These are phyloP conservation scores for Pythium scleroteichum DNA, from an alignment of 352 stramenopile species.

Conservation along the genomic window DNA sequence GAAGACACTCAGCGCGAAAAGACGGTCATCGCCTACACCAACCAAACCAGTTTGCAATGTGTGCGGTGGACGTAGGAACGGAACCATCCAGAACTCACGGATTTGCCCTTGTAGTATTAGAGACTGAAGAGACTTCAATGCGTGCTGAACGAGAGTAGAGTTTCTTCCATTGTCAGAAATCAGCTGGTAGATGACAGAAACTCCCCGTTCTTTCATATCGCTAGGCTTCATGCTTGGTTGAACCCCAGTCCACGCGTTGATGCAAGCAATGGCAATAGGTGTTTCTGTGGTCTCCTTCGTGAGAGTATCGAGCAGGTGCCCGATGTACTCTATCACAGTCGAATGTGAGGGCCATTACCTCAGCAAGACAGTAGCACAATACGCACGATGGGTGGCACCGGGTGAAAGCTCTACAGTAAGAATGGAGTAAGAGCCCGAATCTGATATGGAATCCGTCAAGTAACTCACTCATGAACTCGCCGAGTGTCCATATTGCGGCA, in stretches of 20 bases:
- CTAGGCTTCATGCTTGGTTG: slow-evolving; percentile 24
- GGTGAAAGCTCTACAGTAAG: slow-evolving; percentile 20
- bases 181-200: slow-evolving; percentile 15
- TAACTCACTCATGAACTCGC: slow-evolving; percentile 37
- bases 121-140: slow-evolving; percentile 17
- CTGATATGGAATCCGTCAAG: no score
- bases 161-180: background rate
- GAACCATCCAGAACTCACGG: slow-evolving; percentile 5
- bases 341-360: background rate
- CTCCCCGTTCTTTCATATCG: slow-evolving; percentile 21
- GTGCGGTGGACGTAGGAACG: background rate
- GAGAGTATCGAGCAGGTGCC: slow-evolving; percentile 5
- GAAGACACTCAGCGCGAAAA: slow-evolving; percentile 18
- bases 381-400: slow-evolving; percentile 17
- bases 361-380: background rate
- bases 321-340: slow-evolving; percentile 20
- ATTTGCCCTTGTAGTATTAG: slow-evolving; percentile 22
- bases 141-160: background rate
- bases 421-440: background rate
- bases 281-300: background rate
- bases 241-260: slow-evolving; percentile 27
- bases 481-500: slow-evolving; percentile 24
- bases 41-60: background rate
- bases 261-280: slow-evolving; percentile 6
- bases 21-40: slow-evolving; percentile 19